phyloP scores from a whole-genome alignment of 306 rosid species.

The Spatholobus suberectus region DNA sequence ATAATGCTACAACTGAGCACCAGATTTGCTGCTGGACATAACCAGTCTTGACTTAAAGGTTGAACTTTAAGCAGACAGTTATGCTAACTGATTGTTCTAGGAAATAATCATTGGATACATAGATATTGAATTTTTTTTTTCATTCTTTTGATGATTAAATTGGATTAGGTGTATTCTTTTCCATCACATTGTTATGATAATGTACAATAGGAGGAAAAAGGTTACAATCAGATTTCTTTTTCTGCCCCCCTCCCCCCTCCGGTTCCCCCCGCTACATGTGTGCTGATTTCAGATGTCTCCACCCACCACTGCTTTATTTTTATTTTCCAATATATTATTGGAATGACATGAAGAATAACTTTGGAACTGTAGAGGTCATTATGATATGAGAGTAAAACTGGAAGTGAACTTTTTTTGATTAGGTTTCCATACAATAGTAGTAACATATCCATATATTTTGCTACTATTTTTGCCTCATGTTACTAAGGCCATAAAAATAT shows the following conservation, averaged over 20 bases:
- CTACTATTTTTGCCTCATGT: too few relatives aligned
- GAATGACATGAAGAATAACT: too few relatives aligned
- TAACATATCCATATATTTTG: too few relatives aligned
- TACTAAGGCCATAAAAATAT: too few relatives aligned
- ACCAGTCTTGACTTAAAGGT: constrained; percentile 21
- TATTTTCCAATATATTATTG: background rate
- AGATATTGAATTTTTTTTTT: constrained; percentile 25
- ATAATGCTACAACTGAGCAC: constrained; percentile 4
- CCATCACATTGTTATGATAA: constrained; percentile 30
- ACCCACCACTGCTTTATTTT: background rate
- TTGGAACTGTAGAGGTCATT: too few relatives aligned
- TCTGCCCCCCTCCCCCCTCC: background rate
- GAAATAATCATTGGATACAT: constrained; percentile 33
- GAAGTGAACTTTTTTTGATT: too few relatives aligned
- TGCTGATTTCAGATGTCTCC: background rate
- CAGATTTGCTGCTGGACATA: constrained; percentile 35
- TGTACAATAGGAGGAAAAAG: constrained; percentile 30
- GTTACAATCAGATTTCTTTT: background rate
- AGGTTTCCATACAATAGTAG: too few relatives aligned
- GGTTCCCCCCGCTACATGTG: background rate
- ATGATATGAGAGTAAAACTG: too few relatives aligned
- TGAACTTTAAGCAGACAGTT: constrained; percentile 26
- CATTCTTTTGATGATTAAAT: constrained; percentile 22
- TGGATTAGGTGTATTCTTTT: constrained; percentile 45
- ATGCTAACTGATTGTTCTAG: constrained; percentile 39